These are phyloP conservation scores for Cenchrus americanus DNA, from an alignment of 176 grass and related monocot species.

Conservation along the genomic window DNA sequence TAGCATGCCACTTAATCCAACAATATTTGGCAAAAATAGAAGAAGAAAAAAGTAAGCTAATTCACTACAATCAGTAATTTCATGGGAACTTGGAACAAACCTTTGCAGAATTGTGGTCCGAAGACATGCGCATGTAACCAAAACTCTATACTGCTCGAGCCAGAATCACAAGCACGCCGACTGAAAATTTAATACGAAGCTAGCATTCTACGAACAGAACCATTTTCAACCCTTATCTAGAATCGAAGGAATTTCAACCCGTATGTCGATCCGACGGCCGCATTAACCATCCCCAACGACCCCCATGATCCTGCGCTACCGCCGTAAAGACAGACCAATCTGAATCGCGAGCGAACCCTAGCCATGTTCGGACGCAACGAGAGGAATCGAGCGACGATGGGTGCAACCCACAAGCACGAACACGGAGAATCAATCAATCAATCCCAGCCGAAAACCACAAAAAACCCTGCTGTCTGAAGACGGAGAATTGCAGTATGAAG, in stretches of 20 bases:
- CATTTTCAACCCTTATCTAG: too few relatives aligned
- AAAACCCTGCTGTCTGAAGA: too few relatives aligned
- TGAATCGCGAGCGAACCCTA: conserved; percentile 15
- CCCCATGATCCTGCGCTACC: not conserved
- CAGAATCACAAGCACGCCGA: not conserved
- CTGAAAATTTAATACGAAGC: too few relatives aligned
- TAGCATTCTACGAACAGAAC: too few relatives aligned
- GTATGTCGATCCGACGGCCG: not conserved
- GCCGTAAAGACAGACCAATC: not conserved
- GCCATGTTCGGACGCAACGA: not conserved
- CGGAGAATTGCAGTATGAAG: too few relatives aligned
- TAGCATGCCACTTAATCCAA: not conserved
- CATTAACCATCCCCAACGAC: not conserved
- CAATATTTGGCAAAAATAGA: not conserved
- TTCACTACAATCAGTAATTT: not conserved
- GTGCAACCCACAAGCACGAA: not conserved
- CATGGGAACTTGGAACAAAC: not conserved
- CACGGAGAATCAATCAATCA: not conserved
- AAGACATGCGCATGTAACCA: not conserved
- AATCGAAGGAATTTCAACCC: not conserved
- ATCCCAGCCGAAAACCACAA: not conserved
- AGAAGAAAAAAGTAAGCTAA: not conserved
- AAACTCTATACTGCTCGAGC: not conserved
- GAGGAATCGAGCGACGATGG: not conserved
- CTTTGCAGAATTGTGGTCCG: not conserved